Evolutionary conservation across 2,329 filamentous ascomycete genomes (phyloP), one percentile per base, ranked within the genome.

Genomic region (Chaetoscypha palmicola): DNA sequence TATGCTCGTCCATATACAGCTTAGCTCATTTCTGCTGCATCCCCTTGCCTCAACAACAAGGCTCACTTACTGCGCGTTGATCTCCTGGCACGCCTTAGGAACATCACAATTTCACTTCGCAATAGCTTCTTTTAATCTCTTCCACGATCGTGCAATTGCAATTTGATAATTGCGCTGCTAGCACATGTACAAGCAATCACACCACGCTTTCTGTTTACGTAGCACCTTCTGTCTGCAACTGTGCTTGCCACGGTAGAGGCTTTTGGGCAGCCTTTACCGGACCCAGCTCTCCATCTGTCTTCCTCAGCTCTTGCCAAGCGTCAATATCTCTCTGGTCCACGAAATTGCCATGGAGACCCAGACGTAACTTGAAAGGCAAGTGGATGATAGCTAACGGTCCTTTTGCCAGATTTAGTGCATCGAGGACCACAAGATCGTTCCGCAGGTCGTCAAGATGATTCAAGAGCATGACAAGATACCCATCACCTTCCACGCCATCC

Each of bases 381-480:
- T 60, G 53, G 12, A 65, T 54, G 1, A 58, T 51, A 1, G 62
- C 62, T n/a, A 62, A 14, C 0, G 63, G 68, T 0, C 68, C 61
- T 26, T 59, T 53, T 2, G 48, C 46, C 20, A 66, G 49, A 20
- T 61, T 43, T 43, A 52, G 39, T 2, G 61, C 59, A 34, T 64
- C 62, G 17, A 66, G 51, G 8, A 65, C 58, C 26, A 61, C 51
- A n/a, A 65, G 51, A 46, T 66, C 63, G 43, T 62, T 63, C 5
- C 58, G 45, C 28, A 61, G 41, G 20, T 59, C 52, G 49, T 72
- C 71, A 3, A 72, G 63, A 41, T 61, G 59, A 36, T 62, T 62
- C 17, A 62, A 33, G 3, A 63, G 40, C 1, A 51, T 54, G 14
- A 63, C 53, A 4, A 64, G 47, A 32, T 59, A 64, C 0, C 62